phyloP scores from a whole-genome alignment of 1,284 basidiomycete genomes.

The Xerocomus nothofagi region DNA sequence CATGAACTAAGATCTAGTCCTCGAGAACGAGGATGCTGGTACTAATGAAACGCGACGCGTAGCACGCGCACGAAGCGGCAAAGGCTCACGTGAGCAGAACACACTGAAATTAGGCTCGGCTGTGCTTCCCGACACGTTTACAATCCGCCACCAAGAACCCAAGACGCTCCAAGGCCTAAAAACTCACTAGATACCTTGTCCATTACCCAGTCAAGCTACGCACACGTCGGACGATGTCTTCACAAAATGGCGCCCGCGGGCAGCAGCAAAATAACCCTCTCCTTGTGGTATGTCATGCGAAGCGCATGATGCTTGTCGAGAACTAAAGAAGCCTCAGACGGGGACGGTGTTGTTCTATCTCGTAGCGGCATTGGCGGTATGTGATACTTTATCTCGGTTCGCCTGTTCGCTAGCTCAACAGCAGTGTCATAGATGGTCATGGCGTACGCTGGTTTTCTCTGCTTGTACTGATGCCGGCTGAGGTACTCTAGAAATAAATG shows the following conservation, averaged over 20 bases:
- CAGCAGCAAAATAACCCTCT: conserved; percentile 33
- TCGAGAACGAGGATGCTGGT: too few relatives aligned
- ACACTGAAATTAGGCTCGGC: too few relatives aligned
- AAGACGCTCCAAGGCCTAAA: not conserved
- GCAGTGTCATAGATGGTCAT: conserved; percentile 65
- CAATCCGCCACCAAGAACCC: too few relatives aligned
- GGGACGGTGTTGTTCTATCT: conserved; percentile 77
- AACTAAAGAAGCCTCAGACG: conserved; percentile 39
- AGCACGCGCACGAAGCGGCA: too few relatives aligned
- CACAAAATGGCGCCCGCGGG: conserved; percentile 29
- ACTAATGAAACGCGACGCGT: conserved; percentile 12
- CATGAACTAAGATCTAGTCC: conserved; percentile 24
- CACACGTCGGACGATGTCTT: conserved; percentile 19
- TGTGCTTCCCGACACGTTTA: too few relatives aligned
- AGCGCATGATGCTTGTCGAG: not conserved
- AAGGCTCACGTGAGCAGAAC: too few relatives aligned
- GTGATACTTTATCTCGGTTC: conserved; percentile 34
- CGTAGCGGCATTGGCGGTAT: conserved; percentile 76
- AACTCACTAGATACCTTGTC: not conserved
- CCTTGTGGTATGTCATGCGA: conserved; percentile 30
- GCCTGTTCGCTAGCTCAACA: conserved; percentile 19
- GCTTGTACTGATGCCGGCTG: conserved; percentile 9
- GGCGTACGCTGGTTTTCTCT: conserved; percentile 48
- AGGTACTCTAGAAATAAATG: conserved; percentile 67
- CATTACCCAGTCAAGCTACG: not conserved